Evolutionary conservation across 2,329 filamentous ascomycete genomes (phyloP).

Genomic region (Aspergillus novoparasiticus): DNA sequence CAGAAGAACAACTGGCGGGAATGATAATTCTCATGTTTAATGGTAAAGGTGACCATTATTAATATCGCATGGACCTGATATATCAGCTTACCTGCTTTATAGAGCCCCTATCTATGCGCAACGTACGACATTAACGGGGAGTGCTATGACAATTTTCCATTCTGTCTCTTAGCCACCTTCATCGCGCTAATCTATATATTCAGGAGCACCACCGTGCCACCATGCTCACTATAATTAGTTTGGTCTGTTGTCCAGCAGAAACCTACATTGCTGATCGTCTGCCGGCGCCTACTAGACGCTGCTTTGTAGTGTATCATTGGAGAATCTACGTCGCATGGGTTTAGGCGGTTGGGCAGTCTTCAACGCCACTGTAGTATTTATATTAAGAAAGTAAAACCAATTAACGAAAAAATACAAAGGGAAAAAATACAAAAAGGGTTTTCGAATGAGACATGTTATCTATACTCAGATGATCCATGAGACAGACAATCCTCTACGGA

Average conservation of each 20-base stretch:
- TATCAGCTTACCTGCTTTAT: background rate
- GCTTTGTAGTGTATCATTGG: background rate
- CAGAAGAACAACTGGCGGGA: background rate
- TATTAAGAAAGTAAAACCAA: too few relatives aligned
- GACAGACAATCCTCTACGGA: background rate
- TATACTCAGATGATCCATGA: too few relatives aligned
- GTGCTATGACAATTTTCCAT: background rate
- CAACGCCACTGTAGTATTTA: background rate
- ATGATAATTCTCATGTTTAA: background rate
- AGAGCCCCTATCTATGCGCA: background rate
- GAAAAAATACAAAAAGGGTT: too few relatives aligned
- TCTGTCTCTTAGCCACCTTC: background rate
- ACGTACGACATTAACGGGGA: background rate
- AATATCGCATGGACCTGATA: background rate
- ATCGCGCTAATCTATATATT: background rate
- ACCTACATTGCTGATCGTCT: background rate
- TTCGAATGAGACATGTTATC: too few relatives aligned
- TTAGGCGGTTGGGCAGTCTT: background rate
- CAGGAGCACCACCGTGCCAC: background rate
- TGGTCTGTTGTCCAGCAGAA: background rate
- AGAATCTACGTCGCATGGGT: background rate
- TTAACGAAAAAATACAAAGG: too few relatives aligned
- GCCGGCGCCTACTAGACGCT: slow-evolving; percentile 2
- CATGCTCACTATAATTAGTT: background rate
- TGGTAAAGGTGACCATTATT: background rate